Evolutionary conservation across 371 early-diverging fungal genomes (phyloP).

Genomic region (Apophysomyces ossiformis): DNA sequence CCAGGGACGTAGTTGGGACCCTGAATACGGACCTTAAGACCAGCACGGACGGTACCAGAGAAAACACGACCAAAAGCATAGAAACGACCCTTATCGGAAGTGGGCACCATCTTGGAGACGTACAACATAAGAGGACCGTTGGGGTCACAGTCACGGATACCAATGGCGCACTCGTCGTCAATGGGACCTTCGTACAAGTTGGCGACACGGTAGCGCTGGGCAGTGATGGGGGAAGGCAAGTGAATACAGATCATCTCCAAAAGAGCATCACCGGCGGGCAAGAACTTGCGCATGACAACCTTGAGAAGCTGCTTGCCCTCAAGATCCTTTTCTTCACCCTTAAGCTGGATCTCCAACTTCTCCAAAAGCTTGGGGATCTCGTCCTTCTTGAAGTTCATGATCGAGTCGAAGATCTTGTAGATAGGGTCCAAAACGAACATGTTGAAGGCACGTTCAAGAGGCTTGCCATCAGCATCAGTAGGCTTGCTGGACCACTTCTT

Average conservation of each 20-base stretch:
- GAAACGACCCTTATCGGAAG: conserved; percentile 98
- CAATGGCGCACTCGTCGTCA: conserved; percentile 93
- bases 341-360: conserved; percentile 90
- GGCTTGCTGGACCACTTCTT: conserved; percentile 94
- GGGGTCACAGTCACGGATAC: conserved; percentile 90
- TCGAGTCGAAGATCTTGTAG: conserved; percentile 96
- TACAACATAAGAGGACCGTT: conserved; percentile 98
- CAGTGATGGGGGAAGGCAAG: conserved; percentile 95
- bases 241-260: conserved; percentile 99
- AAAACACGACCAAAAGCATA: conserved; percentile 99
- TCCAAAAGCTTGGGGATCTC: conserved; percentile 81
- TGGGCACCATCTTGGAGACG: conserved; percentile 99
- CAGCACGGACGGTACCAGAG: conserved; percentile 97
- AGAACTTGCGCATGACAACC: conserved; percentile 98
- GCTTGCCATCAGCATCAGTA: conserved; percentile 80
- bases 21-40: conserved; percentile 99
- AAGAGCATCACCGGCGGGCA: conserved; percentile 98
- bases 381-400: conserved; percentile 97
- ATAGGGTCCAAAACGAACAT: conserved; percentile 99
- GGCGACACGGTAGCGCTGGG: conserved; percentile 94
- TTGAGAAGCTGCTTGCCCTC: conserved; percentile 97
- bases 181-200: conserved; percentile 97
- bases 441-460: conserved; percentile 96
- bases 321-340: conserved; percentile 86
- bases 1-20: conserved; percentile 98